These are phyloP conservation scores for Cladophialophora immunda DNA, from an alignment of 2,329 filamentous ascomycete genomes.

Conservation along the genomic window DNA sequence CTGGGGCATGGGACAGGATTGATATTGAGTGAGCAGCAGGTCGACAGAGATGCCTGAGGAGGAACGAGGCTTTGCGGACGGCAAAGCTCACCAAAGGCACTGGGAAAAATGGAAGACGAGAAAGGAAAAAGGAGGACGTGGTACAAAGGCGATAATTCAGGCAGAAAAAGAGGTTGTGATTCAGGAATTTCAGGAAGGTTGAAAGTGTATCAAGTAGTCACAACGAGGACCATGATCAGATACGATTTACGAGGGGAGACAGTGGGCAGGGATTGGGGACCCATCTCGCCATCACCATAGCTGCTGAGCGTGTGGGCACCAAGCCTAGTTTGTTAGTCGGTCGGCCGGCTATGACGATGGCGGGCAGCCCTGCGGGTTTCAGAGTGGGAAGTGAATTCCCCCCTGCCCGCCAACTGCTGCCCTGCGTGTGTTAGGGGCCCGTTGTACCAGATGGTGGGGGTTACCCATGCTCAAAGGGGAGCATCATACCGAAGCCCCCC, in stretches of 20 bases:
- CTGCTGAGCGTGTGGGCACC: neutral
- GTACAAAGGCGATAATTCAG: slow-evolving; percentile 15
- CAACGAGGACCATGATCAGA: slow-evolving; percentile 10
- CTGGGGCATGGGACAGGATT: neutral
- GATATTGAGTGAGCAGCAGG: neutral
- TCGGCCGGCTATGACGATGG: slow-evolving; percentile 14
- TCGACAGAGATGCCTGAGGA: neutral
- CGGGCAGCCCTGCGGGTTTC: slow-evolving; percentile 11
- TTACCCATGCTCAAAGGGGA: slow-evolving; percentile 11
- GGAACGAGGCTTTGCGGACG: neutral
- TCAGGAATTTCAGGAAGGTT: slow-evolving; percentile 23
- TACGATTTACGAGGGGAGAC: slow-evolving; percentile 21
- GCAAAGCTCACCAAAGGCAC: neutral
- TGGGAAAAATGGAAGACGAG: neutral
- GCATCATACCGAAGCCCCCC: slow-evolving; percentile 12
- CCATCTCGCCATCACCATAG: neutral
- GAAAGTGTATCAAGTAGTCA: slow-evolving; percentile 22
- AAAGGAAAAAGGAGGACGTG: neutral
- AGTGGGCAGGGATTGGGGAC: neutral
- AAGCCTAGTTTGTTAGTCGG: slow-evolving; percentile 3
- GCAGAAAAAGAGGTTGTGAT: slow-evolving; percentile 5
- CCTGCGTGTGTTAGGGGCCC: neutral
- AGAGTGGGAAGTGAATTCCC: neutral
- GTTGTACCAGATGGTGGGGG: neutral
- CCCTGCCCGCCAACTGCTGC: neutral